Base-by-base conservation (phyloP, 192 early-diverging fungal genomes). In the Coemansia umbellata region DNA sequence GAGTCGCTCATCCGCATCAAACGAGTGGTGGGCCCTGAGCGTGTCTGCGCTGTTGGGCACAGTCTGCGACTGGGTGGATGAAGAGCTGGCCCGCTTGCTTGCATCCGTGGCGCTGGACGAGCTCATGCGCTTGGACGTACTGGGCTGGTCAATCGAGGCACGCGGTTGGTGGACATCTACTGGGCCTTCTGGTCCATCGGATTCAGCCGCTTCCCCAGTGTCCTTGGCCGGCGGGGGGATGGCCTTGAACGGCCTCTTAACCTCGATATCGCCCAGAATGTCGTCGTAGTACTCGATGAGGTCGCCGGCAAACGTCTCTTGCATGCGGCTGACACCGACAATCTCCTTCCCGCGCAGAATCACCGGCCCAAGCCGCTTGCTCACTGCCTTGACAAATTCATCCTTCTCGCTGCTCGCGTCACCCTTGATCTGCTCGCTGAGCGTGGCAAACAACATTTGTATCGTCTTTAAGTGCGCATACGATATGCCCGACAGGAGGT, bases 221-320 rank as follows among this genome's bases (percentile, higher is more conserved):
- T 27, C 28, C 55, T 67, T 68, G 40, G 36, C 40, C 0, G 72
- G 72, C 10, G 47, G 52, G 10, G 48, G 51, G 19, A 45, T 58
- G 18, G 65, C 65, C 53, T 63, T 63, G 48, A 60, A 44, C 8
- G 72, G 72, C 11, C 72, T 50, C 43, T 40, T 30, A 0, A 31
- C 40, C 5, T 63, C 53, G 9, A 68, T 64, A 3, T 24, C 48
- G 13, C 35, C 65, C 57, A 75, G 32, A 8, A 68, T 47, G 24
- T 56, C 60, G 40, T 75, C 65, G 35, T 75, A 75, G 61, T 68
- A 47, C 49, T 75, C 72, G 17, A 75, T 63, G 26, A 75, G 65
- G 36, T 68, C 61, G 0, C 56, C 31, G 3, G 50, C 65, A 47
- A 75, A 63, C 3, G 22, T 37, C 72, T 75, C 65, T 13, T 60